These are phyloP conservation scores for Trichomonascaceae sp. DNA, from an alignment of 1,139 yeast genomes.

Conservation along the genomic window DNA sequence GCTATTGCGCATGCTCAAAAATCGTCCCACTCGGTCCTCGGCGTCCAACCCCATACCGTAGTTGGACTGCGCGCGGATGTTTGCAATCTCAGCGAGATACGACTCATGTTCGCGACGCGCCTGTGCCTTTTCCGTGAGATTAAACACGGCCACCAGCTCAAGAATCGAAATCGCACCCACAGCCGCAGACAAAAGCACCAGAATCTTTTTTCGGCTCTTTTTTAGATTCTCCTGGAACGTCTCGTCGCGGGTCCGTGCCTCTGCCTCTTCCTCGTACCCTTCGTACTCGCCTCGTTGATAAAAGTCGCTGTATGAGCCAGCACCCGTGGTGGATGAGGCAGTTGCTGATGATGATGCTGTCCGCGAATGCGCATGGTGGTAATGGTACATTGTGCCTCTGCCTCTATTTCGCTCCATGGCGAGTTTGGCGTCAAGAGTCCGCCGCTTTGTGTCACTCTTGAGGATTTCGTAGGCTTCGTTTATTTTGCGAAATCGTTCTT, in stretches of 20 bases:
- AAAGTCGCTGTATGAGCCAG: slow-evolving; percentile 3
- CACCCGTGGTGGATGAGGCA: background rate
- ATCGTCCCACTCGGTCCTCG: slow-evolving; percentile 20
- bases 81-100: slow-evolving; percentile 13
- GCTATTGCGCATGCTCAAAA: slow-evolving; percentile 18
- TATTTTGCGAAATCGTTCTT: slow-evolving; percentile 51
- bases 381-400: no score
- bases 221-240: slow-evolving; percentile 19
- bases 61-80: slow-evolving; percentile 15
- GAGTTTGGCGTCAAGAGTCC: slow-evolving; percentile 28
- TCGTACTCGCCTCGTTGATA: slow-evolving; percentile 8
- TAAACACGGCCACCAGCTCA: slow-evolving; percentile 17
- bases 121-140: slow-evolving; percentile 12
- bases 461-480: slow-evolving; percentile 65
- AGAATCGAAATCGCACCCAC: slow-evolving; percentile 15
- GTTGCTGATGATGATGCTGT: background rate
- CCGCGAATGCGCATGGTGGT: slow-evolving; percentile 1
- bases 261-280: slow-evolving; percentile 11
- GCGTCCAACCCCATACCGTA: slow-evolving; percentile 16
- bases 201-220: slow-evolving; percentile 18
- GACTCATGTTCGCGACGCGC: slow-evolving; percentile 12
- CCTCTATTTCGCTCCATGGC: slow-evolving; percentile 2
- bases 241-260: slow-evolving; percentile 12
- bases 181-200: slow-evolving; percentile 14
- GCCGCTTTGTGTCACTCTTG: slow-evolving; percentile 38